Evolutionary conservation across 179 eudicot genomes (phyloP), one percentile per base, ranked within the genome.

Genomic region (Silene vulgaris): DNA sequence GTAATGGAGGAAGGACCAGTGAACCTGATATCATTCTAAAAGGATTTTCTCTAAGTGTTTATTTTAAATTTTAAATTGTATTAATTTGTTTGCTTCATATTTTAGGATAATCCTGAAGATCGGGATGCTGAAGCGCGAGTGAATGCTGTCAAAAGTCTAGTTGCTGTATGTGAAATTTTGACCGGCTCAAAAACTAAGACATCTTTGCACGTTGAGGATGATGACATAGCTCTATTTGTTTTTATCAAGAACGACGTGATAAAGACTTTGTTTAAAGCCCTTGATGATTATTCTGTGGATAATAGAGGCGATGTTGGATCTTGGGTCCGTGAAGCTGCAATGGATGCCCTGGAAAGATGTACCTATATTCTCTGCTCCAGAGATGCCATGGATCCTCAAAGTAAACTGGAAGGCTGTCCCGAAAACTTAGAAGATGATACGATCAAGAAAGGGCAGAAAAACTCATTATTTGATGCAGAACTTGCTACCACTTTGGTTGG

Each of bases 251-350:
- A 83, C 78, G 89, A 90, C 78, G 97, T 92, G 78, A 86, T 95
- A 90, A 80, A 74, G 77, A 81, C 85, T 86, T 86, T 95, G 75
- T 86, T 95, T 72, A 84, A 80, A 82, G 97, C 99, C 80, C 89
- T 95, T 29, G 96, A 92, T 75, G 99, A 95, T 83, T 95, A 95
- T 82, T 95, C 97, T 52, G 91, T 88, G 14, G 99, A 95, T 78
- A 95, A 95, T 82, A 85, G 99, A 84, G 99, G 99, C 76, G 99
- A 95, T 81, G 97, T 95, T 65, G 99, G 99, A 80, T 95, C 99
- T 75, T 95, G 99, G 99, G 96, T 95, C 81, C 97, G 97, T 77
- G 95, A 89, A 85, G 97, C 97, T 84, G 96, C 99, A 57, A 84
- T 95, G 90, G 88, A 84, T 84, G 95, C 90, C 83, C 99, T 95